Evolutionary conservation across 257 asterid species (phyloP).

Genomic region (Buddleja alternifolia): DNA sequence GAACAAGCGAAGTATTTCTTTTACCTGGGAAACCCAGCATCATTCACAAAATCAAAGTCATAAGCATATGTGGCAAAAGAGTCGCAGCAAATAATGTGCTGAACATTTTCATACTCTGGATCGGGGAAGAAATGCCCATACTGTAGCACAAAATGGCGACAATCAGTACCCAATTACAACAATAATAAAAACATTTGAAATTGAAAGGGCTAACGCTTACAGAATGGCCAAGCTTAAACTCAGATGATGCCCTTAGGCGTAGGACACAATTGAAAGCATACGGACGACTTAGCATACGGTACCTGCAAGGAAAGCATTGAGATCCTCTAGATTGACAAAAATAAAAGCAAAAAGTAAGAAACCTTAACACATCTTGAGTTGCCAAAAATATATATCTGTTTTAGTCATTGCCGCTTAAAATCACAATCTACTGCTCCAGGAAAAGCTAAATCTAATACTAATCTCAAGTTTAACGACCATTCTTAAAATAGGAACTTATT

Average conservation of each 20-base stretch:
- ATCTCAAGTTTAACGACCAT: slow-evolving; percentile 27
- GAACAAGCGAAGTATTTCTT: slow-evolving; percentile 12
- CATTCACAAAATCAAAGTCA: slow-evolving; percentile 84
- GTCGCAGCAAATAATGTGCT: slow-evolving; percentile 95
- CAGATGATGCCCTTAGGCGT: slow-evolving; percentile 91
- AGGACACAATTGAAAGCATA: slow-evolving; percentile 94
- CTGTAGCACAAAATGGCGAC: slow-evolving; percentile 56
- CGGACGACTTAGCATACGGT: slow-evolving; percentile 95
- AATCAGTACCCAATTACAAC: slow-evolving; percentile 28
- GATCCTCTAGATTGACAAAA: slow-evolving; percentile 30
- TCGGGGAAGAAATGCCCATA: slow-evolving; percentile 99
- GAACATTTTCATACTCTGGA: slow-evolving; percentile 96
- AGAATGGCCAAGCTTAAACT: slow-evolving; percentile 83
- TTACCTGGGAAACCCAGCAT: slow-evolving; percentile 86
- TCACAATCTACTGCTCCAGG: slow-evolving; percentile 15
- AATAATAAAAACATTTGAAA: slow-evolving; percentile 11
- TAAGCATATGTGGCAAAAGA: slow-evolving; percentile 95
- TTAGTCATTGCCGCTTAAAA: slow-evolving; percentile 7
- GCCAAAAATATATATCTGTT: slow-evolving; percentile 19
- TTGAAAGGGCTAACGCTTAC: slow-evolving; percentile 48
- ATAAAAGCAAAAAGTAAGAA: slow-evolving; percentile 6
- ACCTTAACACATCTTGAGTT: slow-evolving; percentile 9
- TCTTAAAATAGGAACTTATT: slow-evolving; percentile 19
- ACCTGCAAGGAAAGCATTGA: slow-evolving; percentile 66
- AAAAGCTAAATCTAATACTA: slow-evolving; percentile 13